Evolutionary conservation across 345 rosid genomes (phyloP).

Genomic region (Cardamine chenopodiifolia): DNA sequence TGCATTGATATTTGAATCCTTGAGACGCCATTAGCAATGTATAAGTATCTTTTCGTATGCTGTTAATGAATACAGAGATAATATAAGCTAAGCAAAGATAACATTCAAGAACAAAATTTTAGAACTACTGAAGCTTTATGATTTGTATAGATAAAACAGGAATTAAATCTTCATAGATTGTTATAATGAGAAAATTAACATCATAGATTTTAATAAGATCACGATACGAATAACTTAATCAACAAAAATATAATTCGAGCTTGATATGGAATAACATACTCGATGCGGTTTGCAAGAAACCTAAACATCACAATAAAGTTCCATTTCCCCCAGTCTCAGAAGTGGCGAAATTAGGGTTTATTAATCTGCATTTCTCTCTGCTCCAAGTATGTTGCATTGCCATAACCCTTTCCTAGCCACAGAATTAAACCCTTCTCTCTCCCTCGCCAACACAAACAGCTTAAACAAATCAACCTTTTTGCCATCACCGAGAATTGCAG

Average conservation of each 20-base stretch:
- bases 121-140: not conserved
- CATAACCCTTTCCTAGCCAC: slow-evolving; percentile 60
- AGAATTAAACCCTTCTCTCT: slow-evolving; percentile 59
- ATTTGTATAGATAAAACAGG: not conserved
- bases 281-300: not conserved
- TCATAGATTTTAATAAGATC: not conserved
- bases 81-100: not conserved
- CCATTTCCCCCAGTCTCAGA: not conserved
- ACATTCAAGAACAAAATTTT: not conserved
- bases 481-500: slow-evolving; percentile 56
- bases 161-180: not conserved
- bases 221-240: not conserved
- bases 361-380: not conserved
- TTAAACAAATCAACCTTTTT: slow-evolving; percentile 58
- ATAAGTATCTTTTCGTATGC: not conserved
- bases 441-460: slow-evolving; percentile 61
- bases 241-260: not conserved
- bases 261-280: not conserved
- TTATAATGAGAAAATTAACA: not conserved
- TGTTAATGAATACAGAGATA: too few relatives aligned
- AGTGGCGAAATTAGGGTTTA: not conserved
- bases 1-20: not conserved
- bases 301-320: not conserved
- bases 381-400: too few relatives aligned
- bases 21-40: too few relatives aligned